Evolutionary conservation across 768 basidiomycete species (phyloP).

Genomic region (Mrakia hoshinonis): DNA sequence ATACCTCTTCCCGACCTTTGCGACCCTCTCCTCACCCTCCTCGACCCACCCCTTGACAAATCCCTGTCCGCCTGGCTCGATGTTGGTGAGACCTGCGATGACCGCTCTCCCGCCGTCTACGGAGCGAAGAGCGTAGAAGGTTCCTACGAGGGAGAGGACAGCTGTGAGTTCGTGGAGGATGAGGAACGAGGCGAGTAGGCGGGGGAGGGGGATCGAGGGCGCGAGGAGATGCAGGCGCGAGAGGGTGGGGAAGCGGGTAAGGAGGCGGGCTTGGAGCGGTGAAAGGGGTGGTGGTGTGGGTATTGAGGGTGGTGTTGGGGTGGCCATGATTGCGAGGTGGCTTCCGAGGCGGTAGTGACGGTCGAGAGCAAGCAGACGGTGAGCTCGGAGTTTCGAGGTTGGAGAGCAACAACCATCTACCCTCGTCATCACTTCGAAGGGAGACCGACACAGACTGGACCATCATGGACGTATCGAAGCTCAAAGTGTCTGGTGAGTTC

Average conservation of each 20-base stretch:
- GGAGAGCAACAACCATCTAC: no score
- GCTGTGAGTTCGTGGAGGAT: slow-evolving; percentile 81
- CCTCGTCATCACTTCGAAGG: no score
- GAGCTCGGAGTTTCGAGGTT: no score
- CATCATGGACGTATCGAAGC: slow-evolving; percentile 12
- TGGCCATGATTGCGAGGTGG: background rate
- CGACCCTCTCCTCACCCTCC: slow-evolving; percentile 66
- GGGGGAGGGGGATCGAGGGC: slow-evolving; percentile 55
- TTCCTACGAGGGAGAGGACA: slow-evolving; percentile 59
- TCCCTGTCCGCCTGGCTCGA: slow-evolving; percentile 39
- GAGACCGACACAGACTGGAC: no score
- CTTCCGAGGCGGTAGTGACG: no score
- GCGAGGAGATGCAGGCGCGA: slow-evolving; percentile 19
- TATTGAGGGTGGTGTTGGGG: background rate
- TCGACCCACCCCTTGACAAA: slow-evolving; percentile 54
- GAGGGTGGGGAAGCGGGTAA: slow-evolving; percentile 17
- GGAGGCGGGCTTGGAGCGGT: slow-evolving; percentile 22
- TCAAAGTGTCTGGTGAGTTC: slow-evolving; percentile 9
- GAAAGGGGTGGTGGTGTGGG: background rate
- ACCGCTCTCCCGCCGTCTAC: slow-evolving; percentile 62
- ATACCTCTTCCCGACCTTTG: slow-evolving; percentile 63
- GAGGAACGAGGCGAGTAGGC: slow-evolving; percentile 67
- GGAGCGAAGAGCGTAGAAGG: slow-evolving; percentile 62
- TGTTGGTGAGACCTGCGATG: slow-evolving; percentile 41
- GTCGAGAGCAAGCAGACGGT: no score